A percentile compares a stretch with the other conserved stretches of the same genome.
Evolutionary conservation across 2,329 filamentous ascomycete species (phyloP).

Genomic region (Diaporthe batatas): DNA sequence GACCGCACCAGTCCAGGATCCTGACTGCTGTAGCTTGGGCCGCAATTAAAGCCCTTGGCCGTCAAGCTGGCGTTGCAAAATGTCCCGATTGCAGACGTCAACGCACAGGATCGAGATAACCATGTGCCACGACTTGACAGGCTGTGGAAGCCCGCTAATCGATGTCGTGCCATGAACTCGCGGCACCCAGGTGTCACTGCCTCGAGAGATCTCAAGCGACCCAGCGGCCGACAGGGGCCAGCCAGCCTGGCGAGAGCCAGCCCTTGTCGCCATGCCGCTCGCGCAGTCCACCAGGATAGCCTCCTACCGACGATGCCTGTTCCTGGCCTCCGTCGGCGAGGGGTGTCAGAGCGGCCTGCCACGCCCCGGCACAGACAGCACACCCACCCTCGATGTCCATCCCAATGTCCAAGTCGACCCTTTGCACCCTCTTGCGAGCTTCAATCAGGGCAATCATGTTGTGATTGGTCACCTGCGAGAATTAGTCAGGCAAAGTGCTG

Average conservation of each 20-base stretch:
- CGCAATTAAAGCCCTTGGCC: constrained; percentile 20
- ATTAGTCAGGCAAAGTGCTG: constrained; percentile 7
- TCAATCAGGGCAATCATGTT: constrained; percentile 7
- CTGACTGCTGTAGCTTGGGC: constrained; percentile 14
- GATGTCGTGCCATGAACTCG: constrained; percentile 35
- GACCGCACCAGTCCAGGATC: constrained; percentile 25
- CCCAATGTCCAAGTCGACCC: constrained; percentile 17
- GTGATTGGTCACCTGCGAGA: constrained; percentile 25
- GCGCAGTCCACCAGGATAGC: constrained; percentile 30
- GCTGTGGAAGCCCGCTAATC: constrained; percentile 30
- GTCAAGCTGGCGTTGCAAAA: background rate
- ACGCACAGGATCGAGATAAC: constrained; percentile 15
- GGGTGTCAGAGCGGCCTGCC: constrained; percentile 29
- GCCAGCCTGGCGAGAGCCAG: constrained; percentile 22
- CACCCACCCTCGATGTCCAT: constrained; percentile 25
- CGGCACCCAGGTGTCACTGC: constrained; percentile 21
- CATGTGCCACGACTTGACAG: constrained; percentile 29
- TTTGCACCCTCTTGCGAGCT: constrained; percentile 14
- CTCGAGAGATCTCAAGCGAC: constrained; percentile 25
- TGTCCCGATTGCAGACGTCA: background rate
- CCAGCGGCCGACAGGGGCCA: constrained; percentile 28
- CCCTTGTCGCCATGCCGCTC: constrained; percentile 39
- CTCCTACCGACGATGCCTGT: constrained; percentile 31
- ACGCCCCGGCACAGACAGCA: constrained; percentile 25
- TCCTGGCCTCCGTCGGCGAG: constrained; percentile 20